Evolutionary conservation across 208 protist genomes (phyloP), one percentile per base, ranked within the genome.

Genomic region (Acanthamoeba quina): DNA sequence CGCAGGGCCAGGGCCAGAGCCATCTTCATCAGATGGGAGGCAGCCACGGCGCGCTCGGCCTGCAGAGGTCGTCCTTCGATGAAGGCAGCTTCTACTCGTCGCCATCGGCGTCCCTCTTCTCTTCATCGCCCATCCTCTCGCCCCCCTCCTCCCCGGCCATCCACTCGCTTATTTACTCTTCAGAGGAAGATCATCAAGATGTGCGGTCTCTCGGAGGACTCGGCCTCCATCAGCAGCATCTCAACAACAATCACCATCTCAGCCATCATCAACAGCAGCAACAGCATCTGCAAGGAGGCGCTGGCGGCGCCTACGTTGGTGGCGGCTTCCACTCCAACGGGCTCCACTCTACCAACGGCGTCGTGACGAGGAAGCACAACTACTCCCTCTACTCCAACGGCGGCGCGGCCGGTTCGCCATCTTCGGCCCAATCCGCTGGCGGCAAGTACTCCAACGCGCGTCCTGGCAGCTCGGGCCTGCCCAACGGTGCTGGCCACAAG

Each of bases 341-440:
- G 4, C 78, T 86, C 17, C 78, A 86, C 78, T 86, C 78, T 6
- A 86, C 78, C 78, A 86, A 86, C 78, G 78, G 78, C 52, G 78
- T 86, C 17, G 31, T 62, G 49, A 86, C 78, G n/a, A 86, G 78
- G 78, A 86, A 86, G 78, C 41, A 86, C 49, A 86, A 86, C 78
- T 86, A 86, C 49, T 26, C 78, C n/a, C 78, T 86, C 78, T 86
- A 86, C 47, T 31, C 78, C 21, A 54, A 13, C 44, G 47, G 21
- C 76, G 76, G 29, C 47, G 41, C n/a, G 13, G 70, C 19, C 41
- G 70, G 70, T 52, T 78, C 78, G 26, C 26, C 26, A 6, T 13
- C 68, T 19, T 47, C 68, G 68, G 68, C 3, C 68, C 68, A 76
- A 44, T 34, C 31, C 29, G 78, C 47, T 24, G 49, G 47, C n/a